Conservation (phyloP, 805 yeast species). For the Phaffomyces antillensis region DNA sequence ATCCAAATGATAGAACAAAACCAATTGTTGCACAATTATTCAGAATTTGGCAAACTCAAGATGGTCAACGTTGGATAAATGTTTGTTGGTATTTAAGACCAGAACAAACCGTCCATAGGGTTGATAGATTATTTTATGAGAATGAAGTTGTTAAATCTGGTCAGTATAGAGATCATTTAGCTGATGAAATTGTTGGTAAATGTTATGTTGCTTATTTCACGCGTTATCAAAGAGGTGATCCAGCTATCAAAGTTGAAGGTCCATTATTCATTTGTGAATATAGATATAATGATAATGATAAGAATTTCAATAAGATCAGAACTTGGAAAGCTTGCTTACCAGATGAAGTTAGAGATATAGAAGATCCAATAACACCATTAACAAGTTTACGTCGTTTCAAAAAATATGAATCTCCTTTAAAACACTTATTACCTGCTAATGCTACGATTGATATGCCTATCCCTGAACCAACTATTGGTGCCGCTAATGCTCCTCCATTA, state of each 20-base stretch:
- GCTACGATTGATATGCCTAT: slow-evolving; percentile 67
- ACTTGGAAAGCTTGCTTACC: slow-evolving; percentile 99
- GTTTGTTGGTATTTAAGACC: slow-evolving; percentile 98
- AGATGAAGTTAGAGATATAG: slow-evolving; percentile 82
- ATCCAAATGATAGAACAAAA: slow-evolving; percentile 80
- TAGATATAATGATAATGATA: slow-evolving; percentile 86
- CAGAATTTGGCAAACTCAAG: slow-evolving; percentile 81
- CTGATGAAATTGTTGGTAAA: slow-evolving; percentile 83
- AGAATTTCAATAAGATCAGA: slow-evolving; percentile 87
- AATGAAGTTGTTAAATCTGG: slow-evolving; percentile 97
- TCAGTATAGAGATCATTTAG: slow-evolving; percentile 89
- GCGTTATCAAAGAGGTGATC: slow-evolving; percentile 90
- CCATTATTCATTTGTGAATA: slow-evolving; percentile 92
- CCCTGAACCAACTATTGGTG: slow-evolving; percentile 79
- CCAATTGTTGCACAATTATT: slow-evolving; percentile 94
- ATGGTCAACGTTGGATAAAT: slow-evolving; percentile 81
- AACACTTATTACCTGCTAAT: slow-evolving; percentile 65
- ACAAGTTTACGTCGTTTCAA: slow-evolving; percentile 60
- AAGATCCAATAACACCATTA: slow-evolving; percentile 74
- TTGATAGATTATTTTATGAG: slow-evolving; percentile 80
- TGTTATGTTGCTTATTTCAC: slow-evolving; percentile 95
- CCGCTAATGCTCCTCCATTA: slow-evolving; percentile 86
- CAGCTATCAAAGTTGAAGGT: slow-evolving; percentile 70
- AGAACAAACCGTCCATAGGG: slow-evolving; percentile 94
- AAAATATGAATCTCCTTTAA: slow-evolving; percentile 79